Evolutionary conservation across 73 alveolate genomes (phyloP), one percentile per base, ranked within the genome.

Genomic region (Paraurostyla sp.): DNA sequence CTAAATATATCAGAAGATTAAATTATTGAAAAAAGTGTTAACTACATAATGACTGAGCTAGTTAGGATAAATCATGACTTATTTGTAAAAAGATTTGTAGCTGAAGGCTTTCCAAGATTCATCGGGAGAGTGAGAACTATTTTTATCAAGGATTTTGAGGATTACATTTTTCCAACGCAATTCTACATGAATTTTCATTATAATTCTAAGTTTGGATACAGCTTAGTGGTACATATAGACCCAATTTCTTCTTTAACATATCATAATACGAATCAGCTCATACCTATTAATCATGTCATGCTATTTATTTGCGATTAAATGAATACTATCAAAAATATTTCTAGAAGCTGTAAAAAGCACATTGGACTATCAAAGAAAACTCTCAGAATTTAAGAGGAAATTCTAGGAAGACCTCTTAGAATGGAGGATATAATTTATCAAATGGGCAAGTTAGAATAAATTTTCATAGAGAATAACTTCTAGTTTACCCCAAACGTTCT

Each of bases 51-150:
- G 84, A 59, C 84, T n/a, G 84, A 69, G 38, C 16, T 41, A 6
- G 35, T 69, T 11, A 15, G 63, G 42, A 4, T 6, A 9, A 38
- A 69, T 69, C 84, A 69, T 69, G 65, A 69, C 7, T 63, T 38
- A 6, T 69, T 69, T 69, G 69, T 69, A 18, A 69, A 36, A 23
- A 9, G 84, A 29, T 69, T 69, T 43, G 6, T 23, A 43, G 65
- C 38, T 2, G 84, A 69, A 23, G 84, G 84, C 25, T n/a, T 69
- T 16, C 84, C 84, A 7, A 30, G 63, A 7, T 41, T 69, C 22
- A 41, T 69, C 16, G 84, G 84, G 11, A 38, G 84, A 43, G 84
- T 69, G n/a, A 69, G 84, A 29, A 69, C 59, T 6, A 38, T 69
- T 13, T 69, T 69, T 38, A 69, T 69, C 16, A 69, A 69, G 41